phyloP scores from a whole-genome alignment of 23 red algal species.

The Gracilariopsis chorda region DNA sequence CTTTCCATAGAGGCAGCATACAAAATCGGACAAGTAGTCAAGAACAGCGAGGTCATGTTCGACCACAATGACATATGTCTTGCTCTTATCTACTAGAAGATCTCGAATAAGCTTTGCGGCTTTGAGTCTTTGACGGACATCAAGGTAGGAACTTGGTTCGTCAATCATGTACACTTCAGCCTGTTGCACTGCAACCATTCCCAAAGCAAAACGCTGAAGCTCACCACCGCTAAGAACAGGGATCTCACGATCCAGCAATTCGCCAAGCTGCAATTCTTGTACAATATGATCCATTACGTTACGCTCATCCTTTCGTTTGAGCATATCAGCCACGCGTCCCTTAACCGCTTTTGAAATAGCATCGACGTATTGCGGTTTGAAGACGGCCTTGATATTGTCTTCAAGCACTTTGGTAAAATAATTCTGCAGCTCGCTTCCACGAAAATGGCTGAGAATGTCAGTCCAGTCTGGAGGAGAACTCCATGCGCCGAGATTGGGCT shows the following conservation, averaged over 20 bases:
- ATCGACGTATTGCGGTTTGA: conserved; percentile 99
- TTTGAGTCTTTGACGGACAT: conserved; percentile 90
- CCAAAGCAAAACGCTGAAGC: conserved; percentile 94
- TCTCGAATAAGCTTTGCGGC: conserved; percentile 91
- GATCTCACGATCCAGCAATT: conserved; percentile 86
- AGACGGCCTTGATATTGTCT: conserved; percentile 92
- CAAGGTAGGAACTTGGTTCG: conserved; percentile 95
- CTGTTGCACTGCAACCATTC: conserved; percentile 77
- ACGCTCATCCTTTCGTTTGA: conserved; percentile 80
- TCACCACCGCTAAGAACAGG: conserved; percentile 88
- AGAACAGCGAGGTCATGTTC: conserved; percentile 98
- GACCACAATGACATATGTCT: conserved; percentile 99
- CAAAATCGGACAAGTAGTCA: conserved; percentile 98
- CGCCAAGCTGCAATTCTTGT: conserved; percentile 74
- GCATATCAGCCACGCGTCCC: conserved; percentile 65
- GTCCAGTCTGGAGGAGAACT: conserved; percentile 93
- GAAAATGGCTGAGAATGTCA: conserved; percentile 97
- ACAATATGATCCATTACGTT: conserved; percentile 64
- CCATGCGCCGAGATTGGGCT: conserved; percentile 94
- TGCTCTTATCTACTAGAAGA: conserved; percentile 61
- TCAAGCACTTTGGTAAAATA: conserved; percentile 92
- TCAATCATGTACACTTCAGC: conserved; percentile 99
- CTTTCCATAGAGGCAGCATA: conserved; percentile 95
- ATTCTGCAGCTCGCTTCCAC: conserved; percentile 97
- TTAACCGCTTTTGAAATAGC: conserved; percentile 88